Conservation (phyloP, 2,329 filamentous ascomycete genomes). For the Cordyceps tenuipes region DNA sequence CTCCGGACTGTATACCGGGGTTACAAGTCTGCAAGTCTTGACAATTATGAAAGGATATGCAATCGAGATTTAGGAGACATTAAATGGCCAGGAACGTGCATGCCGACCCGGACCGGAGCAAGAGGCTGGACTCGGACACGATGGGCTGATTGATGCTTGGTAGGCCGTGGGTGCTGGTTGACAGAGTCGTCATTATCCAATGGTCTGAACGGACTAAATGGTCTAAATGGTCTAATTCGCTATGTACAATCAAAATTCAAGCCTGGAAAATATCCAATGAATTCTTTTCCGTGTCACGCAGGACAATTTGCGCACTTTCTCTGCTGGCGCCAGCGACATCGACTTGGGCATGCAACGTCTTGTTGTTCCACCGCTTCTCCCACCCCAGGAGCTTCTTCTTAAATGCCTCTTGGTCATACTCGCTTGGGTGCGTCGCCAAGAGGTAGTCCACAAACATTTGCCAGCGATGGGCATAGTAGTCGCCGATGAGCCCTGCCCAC, state of each 20-base stretch:
- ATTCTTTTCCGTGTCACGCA: background rate
- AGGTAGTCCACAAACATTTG: slow-evolving; percentile 33
- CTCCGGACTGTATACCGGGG: background rate
- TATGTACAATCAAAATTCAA: background rate
- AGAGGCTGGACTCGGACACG: slow-evolving; percentile 27
- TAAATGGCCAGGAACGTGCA: slow-evolving; percentile 26
- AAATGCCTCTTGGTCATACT: slow-evolving; percentile 2
- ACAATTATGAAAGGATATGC: background rate
- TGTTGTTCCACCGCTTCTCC: slow-evolving; percentile 4
- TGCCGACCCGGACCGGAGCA: slow-evolving; percentile 29
- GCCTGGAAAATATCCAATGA: background rate
- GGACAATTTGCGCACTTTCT: background rate
- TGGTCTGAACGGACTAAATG: background rate
- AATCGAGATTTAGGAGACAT: background rate
- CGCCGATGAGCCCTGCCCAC: slow-evolving; percentile 35
- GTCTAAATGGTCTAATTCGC: background rate
- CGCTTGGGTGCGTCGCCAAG: background rate
- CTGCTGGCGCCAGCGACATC: background rate
- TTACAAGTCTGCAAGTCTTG: background rate
- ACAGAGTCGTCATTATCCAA: background rate
- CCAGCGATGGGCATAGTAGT: slow-evolving; percentile 38
- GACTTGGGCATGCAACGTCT: background rate
- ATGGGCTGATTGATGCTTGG: slow-evolving; percentile 28
- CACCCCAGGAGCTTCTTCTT: slow-evolving; percentile 1
- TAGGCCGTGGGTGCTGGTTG: background rate